A percentile compares a stretch with the other conserved stretches of the same genome.
Conservation (phyloP, 2,329 filamentous ascomycete species). For the Exophiala oligosperma region DNA sequence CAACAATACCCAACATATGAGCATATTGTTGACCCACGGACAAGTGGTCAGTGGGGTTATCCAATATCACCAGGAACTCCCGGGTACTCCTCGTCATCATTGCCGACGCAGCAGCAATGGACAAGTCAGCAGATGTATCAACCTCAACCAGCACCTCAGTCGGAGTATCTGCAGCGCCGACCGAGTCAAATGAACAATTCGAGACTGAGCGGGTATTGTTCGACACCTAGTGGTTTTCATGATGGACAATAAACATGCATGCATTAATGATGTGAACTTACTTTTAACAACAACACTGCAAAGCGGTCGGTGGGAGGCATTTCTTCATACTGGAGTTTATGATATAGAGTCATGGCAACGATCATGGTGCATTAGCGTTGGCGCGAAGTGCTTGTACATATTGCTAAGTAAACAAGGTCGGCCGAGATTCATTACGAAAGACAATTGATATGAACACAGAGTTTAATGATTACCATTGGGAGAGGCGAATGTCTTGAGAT, state of each 20-base stretch:
- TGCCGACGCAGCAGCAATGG: slow-evolving; percentile 8
- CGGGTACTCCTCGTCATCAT: background rate
- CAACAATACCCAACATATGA: slow-evolving; percentile 14
- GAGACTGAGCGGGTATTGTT: slow-evolving; percentile 9
- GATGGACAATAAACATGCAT: background rate
- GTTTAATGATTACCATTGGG: too few species aligned
- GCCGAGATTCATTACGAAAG: too few species aligned
- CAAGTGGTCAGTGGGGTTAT: slow-evolving; percentile 11
- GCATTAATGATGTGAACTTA: background rate
- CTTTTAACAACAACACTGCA: slow-evolving; percentile 11
- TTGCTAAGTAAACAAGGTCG: background rate
- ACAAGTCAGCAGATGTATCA: slow-evolving; percentile 5
- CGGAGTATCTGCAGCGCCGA: slow-evolving; percentile 10
- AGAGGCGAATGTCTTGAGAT: too few species aligned
- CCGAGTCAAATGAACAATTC: slow-evolving; percentile 9
- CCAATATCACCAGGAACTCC: slow-evolving; percentile 5
- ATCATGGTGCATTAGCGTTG: background rate
- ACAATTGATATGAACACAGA: too few species aligned
- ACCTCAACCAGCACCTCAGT: slow-evolving; percentile 7
- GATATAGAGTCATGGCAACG: background rate
- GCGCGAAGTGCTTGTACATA: background rate
- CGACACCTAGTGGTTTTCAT: background rate
- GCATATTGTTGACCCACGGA: slow-evolving; percentile 5
- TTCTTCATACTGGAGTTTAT: background rate
- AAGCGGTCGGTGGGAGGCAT: background rate